These are phyloP conservation scores for Pyricularia grisea DNA, from an alignment of 2,329 filamentous ascomycete genomes.

Conservation along the genomic window DNA sequence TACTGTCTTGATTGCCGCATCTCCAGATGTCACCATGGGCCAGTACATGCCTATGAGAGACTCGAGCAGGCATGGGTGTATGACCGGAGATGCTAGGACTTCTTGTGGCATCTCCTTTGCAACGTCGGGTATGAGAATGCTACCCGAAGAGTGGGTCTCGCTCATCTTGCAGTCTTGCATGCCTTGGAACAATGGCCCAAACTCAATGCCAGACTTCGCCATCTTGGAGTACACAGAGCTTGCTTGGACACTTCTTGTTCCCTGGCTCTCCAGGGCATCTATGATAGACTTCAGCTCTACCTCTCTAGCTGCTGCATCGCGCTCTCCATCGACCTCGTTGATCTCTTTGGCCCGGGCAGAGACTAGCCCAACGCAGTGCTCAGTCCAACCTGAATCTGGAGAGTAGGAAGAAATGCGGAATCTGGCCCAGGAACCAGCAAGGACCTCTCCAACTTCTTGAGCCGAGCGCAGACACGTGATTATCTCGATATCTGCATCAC, in stretches of 20 bases:
- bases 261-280: slow-evolving; percentile 17
- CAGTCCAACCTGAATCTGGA: slow-evolving; percentile 41
- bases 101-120: slow-evolving; percentile 29
- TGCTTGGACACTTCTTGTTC: slow-evolving; percentile 19
- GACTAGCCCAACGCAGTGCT: slow-evolving; percentile 48
- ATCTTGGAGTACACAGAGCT: slow-evolving; percentile 35
- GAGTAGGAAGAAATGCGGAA: slow-evolving; percentile 48
- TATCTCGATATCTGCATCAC: slow-evolving; percentile 39
- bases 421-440: slow-evolving; percentile 40
- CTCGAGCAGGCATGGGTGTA: slow-evolving; percentile 30
- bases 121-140: slow-evolving; percentile 25
- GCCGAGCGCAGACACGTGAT: slow-evolving; percentile 34
- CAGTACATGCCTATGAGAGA: slow-evolving; percentile 31
- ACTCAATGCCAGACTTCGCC: slow-evolving; percentile 34
- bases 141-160: slow-evolving; percentile 20
- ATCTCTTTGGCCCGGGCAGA: slow-evolving; percentile 24
- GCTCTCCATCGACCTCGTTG: slow-evolving; percentile 30
- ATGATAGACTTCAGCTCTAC: slow-evolving; percentile 20
- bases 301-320: slow-evolving; percentile 17
- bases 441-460: slow-evolving; percentile 28
- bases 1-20: slow-evolving; percentile 21
- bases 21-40: slow-evolving; percentile 23
- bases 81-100: slow-evolving; percentile 19
- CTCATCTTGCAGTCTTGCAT: slow-evolving; percentile 33
- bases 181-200: slow-evolving; percentile 42